These are phyloP conservation scores for Boletus sensibilis DNA, from an alignment of 768 basidiomycete genomes.

Conservation along the genomic window DNA sequence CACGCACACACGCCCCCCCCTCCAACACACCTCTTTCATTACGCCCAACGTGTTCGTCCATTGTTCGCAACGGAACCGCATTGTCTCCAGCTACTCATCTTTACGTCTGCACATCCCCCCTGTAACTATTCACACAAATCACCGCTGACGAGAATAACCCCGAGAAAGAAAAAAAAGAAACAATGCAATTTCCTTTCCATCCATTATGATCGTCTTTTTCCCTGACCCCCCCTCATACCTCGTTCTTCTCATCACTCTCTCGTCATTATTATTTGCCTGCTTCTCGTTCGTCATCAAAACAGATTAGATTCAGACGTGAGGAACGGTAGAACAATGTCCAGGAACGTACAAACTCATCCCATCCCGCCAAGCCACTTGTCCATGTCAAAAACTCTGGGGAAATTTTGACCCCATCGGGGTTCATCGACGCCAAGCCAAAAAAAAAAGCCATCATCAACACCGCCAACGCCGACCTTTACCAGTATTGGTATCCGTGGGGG, in stretches of 20 bases:
- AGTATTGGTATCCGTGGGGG: background rate
- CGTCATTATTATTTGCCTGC: conserved; percentile 13
- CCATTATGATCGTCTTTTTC: background rate
- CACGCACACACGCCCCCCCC: background rate
- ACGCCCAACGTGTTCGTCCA: conserved; percentile 22
- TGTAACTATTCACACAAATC: conserved; percentile 17
- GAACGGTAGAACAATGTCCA: conserved; percentile 10
- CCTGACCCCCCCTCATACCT: background rate
- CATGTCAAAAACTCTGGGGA: background rate
- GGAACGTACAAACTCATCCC: conserved; percentile 4
- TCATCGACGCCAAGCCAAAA: background rate
- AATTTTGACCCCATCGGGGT: background rate
- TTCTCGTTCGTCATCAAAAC: background rate
- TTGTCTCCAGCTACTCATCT: conserved; percentile 12
- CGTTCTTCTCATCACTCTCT: background rate
- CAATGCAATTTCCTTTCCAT: conserved; percentile 2
- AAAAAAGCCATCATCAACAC: no score
- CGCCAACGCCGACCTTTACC: background rate
- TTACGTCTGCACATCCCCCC: conserved; percentile 17
- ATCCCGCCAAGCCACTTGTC: background rate
- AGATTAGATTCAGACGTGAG: conserved; percentile 6
- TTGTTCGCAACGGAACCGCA: conserved; percentile 24
- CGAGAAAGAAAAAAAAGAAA: background rate
- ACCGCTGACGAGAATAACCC: conserved; percentile 3
- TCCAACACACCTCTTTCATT: conserved; percentile 11